phyloP scores from a whole-genome alignment of 2,329 filamentous ascomycete species.

The Arthrocladium fulminans region DNA sequence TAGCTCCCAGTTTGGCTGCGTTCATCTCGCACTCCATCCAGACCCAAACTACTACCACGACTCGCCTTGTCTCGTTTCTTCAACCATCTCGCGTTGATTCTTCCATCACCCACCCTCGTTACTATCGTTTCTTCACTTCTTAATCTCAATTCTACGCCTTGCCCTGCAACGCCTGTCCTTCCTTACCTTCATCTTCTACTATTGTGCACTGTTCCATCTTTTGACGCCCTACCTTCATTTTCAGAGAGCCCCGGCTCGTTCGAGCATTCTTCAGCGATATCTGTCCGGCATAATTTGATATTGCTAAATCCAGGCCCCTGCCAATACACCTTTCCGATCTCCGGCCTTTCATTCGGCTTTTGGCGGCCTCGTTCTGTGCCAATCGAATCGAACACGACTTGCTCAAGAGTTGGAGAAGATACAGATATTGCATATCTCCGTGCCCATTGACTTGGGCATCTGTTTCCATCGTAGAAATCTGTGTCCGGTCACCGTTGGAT shows the following conservation, averaged over 20 bases:
- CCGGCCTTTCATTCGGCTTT: not conserved
- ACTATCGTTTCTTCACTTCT: not conserved
- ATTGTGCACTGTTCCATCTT: not conserved
- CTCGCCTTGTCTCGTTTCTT: not conserved
- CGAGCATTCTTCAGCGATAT: not conserved
- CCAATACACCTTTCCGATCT: not conserved
- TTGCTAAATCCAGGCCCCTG: not conserved
- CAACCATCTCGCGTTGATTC: not conserved
- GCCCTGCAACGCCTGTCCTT: constrained; percentile 6
- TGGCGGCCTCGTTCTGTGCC: not conserved
- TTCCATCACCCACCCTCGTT: constrained; percentile 1
- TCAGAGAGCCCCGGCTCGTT: not conserved
- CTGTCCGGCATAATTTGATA: not conserved
- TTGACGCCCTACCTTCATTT: constrained; percentile 4
- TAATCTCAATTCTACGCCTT: not conserved
- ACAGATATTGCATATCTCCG: not conserved
- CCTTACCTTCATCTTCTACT: constrained; percentile 1
- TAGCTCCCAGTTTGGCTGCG: too few relatives aligned
- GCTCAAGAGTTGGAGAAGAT: not conserved
- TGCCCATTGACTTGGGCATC: not conserved
- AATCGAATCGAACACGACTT: not conserved
- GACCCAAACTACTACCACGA: not conserved
- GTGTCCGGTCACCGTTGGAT: constrained; percentile 1
- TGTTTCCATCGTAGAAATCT: not conserved
- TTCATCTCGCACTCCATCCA: not conserved